Conservation (phyloP, 1,139 yeast genomes). For the Oligophagozyma castellii region DNA sequence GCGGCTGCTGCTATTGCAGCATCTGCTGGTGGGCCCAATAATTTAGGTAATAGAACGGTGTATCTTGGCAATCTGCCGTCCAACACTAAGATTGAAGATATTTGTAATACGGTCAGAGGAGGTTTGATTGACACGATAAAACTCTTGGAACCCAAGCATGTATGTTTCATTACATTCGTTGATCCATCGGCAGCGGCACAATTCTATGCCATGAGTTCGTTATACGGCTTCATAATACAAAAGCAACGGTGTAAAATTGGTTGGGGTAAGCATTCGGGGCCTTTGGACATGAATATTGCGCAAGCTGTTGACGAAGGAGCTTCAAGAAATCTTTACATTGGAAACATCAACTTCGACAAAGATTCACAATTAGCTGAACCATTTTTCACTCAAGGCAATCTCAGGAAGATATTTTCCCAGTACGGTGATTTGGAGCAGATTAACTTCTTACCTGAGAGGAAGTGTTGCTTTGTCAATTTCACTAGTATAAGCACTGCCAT, state of each 20-base stretch:
- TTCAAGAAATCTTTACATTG: conserved; percentile 80
- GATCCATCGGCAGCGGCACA: conserved; percentile 91
- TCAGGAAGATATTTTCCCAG: conserved; percentile 61
- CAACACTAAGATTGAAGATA: conserved; percentile 77
- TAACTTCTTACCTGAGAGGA: conserved; percentile 67
- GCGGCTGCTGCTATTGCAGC: conserved; percentile 74
- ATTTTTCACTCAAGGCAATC: conserved; percentile 33
- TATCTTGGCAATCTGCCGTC: conserved; percentile 81
- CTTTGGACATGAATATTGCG: conserved; percentile 66
- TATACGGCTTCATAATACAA: conserved; percentile 71
- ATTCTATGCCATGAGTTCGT: conserved; percentile 76
- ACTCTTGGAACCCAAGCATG: conserved; percentile 75
- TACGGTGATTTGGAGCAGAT: conserved; percentile 94
- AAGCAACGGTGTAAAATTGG: conserved; percentile 76
- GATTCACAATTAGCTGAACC: conserved; percentile 15
- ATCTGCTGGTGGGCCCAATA: conserved; percentile 66
- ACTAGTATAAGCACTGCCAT: conserved; percentile 80
- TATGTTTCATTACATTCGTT: conserved; percentile 84
- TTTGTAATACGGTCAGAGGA: conserved; percentile 88
- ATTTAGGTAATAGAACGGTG: conserved; percentile 83
- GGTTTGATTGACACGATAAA: conserved; percentile 67
- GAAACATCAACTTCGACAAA: conserved; percentile 37
- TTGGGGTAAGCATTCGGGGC: conserved; percentile 95
- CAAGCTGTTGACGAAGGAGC: conserved; percentile 92
- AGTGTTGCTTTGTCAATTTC: conserved; percentile 87